phyloP scores from a whole-genome alignment of 1,139 yeast species.

The Geotrichum aggregatum region DNA sequence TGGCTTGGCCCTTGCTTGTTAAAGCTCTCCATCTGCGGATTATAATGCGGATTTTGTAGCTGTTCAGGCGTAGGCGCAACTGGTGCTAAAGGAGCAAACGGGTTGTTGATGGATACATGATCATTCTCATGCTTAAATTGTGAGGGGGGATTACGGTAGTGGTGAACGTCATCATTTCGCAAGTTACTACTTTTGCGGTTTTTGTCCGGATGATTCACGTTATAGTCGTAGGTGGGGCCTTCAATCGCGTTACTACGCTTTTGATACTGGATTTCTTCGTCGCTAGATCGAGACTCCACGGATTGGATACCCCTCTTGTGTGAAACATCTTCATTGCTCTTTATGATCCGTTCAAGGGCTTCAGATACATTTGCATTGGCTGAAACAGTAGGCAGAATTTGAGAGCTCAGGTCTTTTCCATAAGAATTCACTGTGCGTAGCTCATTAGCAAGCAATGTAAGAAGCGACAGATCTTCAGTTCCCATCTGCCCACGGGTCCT shows the following conservation, averaged over 20 bases:
- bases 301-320: constrained; percentile 16
- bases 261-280: constrained; percentile 3
- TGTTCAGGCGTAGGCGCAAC: background rate
- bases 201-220: background rate
- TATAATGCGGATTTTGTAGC: background rate
- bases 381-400: constrained; percentile 5
- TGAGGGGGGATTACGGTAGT: background rate
- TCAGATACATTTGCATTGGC: constrained; percentile 6
- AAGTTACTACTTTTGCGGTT: background rate
- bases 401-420: constrained; percentile 10
- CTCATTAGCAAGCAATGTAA: constrained; percentile 10
- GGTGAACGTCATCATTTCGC: background rate
- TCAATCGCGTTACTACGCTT: background rate
- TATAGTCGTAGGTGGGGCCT: background rate
- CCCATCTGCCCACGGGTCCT: background rate
- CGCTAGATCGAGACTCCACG: constrained; percentile 8
- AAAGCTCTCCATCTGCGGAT: no score
- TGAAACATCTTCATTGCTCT: background rate
- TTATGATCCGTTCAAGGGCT: background rate
- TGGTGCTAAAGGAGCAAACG: background rate
- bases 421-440: constrained; percentile 15
- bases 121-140: no score
- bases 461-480: constrained; percentile 7
- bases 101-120: background rate
- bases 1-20: background rate